phyloP scores from a whole-genome alignment of 192 early-diverging fungal genomes.

The Gamsiella multidivaricata region DNA sequence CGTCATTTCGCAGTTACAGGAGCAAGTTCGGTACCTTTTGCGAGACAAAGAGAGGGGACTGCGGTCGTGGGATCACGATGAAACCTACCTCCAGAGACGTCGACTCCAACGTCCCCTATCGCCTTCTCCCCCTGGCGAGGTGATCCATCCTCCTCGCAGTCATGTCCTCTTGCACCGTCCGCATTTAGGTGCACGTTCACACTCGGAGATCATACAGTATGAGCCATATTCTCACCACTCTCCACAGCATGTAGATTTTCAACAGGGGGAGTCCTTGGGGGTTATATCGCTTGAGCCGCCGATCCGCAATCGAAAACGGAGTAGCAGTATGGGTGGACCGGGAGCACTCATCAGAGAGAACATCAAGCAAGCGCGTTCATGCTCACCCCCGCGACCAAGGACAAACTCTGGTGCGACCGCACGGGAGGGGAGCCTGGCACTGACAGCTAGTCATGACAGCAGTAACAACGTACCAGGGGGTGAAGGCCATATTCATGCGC shows the following conservation, averaged over 20 bases:
- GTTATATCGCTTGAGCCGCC: background rate
- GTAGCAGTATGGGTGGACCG: slow-evolving; percentile 21
- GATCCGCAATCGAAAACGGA: slow-evolving; percentile 15
- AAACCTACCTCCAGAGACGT: background rate
- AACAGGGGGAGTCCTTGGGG: background rate
- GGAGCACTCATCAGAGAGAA: slow-evolving; percentile 16
- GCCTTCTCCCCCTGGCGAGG: too few species aligned
- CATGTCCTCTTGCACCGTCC: background rate
- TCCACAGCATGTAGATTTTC: background rate
- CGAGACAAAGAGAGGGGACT: background rate
- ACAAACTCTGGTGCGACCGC: background rate
- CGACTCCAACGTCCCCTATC: background rate
- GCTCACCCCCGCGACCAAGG: slow-evolving; percentile 18
- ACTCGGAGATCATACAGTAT: background rate
- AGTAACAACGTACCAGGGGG: background rate
- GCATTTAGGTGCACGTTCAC: background rate
- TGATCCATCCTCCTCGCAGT: background rate
- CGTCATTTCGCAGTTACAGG: slow-evolving; percentile 25
- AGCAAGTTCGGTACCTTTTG: slow-evolving; percentile 11
- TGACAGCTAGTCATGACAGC: background rate
- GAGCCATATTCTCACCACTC: background rate
- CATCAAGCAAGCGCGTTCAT: slow-evolving; percentile 20
- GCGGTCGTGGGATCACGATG: background rate
- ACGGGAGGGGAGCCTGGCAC: background rate
- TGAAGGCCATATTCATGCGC: background rate